These are phyloP conservation scores for Epichloe scottii DNA, from an alignment of 2,329 filamentous ascomycete genomes.

Conservation along the genomic window DNA sequence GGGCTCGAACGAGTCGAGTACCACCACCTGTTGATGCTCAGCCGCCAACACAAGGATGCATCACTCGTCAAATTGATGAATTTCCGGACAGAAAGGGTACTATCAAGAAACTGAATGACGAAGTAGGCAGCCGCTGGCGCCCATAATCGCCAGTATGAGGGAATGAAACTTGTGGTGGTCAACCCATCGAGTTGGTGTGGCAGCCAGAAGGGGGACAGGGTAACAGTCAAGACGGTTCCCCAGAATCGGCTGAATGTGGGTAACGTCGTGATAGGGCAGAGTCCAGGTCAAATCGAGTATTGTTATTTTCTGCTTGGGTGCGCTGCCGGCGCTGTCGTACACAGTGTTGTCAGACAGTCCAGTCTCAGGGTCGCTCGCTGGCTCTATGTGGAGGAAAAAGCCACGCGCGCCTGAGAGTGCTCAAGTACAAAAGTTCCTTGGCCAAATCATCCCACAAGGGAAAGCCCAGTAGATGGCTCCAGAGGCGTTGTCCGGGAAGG, in stretches of 20 bases:
- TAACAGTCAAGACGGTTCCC: constrained; percentile 10
- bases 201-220: constrained; percentile 10
- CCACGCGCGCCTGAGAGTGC: constrained; percentile 21
- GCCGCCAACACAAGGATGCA: constrained; percentile 23
- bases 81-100: constrained; percentile 17
- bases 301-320: neutral
- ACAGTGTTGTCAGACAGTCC: neutral
- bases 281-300: constrained; percentile 5
- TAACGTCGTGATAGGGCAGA: constrained; percentile 11
- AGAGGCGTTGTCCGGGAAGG: constrained; percentile 12
- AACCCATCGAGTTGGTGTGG: constrained; percentile 1
- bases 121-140: constrained; percentile 21
- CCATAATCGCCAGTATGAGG: constrained; percentile 24
- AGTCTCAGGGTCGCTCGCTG: constrained; percentile 4
- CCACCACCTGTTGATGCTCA: constrained; percentile 24
- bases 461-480: constrained; percentile 20
- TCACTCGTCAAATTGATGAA: constrained; percentile 23
- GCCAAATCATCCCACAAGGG: constrained; percentile 23
- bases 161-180: constrained; percentile 10
- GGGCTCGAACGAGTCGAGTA: constrained; percentile 27
- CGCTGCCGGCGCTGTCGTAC: constrained; percentile 1
- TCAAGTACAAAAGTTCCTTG: constrained; percentile 28
- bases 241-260: constrained; percentile 12
- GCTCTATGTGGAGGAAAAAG: constrained; percentile 19
- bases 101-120: constrained; percentile 19